Base-by-base conservation (phyloP, 2,329 filamentous ascomycete genomes). In the Aspergillus proliferans region DNA sequence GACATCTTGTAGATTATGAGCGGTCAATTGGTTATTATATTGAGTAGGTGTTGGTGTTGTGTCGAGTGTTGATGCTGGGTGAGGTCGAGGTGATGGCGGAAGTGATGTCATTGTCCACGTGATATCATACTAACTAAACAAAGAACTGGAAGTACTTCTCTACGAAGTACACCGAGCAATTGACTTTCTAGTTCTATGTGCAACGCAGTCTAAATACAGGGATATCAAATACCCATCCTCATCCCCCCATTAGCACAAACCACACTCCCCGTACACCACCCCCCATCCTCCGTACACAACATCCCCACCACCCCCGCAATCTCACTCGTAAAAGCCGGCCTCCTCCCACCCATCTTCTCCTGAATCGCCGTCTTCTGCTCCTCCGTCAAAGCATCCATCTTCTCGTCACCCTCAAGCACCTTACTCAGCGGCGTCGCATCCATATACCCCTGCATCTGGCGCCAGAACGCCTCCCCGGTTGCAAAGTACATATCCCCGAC, bases 201-300 rank as follows among this genome's bases (percentile, higher is more conserved):
- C 9, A 12, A 30, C 7, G 5, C 26, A 30, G 9, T 30, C 3
- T 3, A 7, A n/a, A 15, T 36, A 36, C n/a, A 36, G 34, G 14
- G n/a, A 22, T 3, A 10, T 39, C 52, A 59, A 30, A 51, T 34
- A 9, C 51, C 58, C 69, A 83, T 80, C 52, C 75, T 77, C 81
- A 89, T 84, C 6, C 88, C 88, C 1, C 88, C 88, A 63, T 92
- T 92, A 6, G 87, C 86, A 70, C 84, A 87, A 3, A 93, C 80
- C 21, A 90, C 85, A 66, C 85, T 86, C 1, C 88, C 88, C 0
- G 87, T 93, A 61, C 82, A 85, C 87, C 87, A 92, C 6, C 75
- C 79, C n/a, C 80, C 78, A 64, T 92, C 88, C 5, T 76, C 74
- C 4, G 79, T 78, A 63, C 86, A 88, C 19, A 91, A 69, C 85